Percentiles rank a stretch among this genome's conserved stretches.
phyloP scores from a whole-genome alignment of 2,329 filamentous ascomycete genomes.

The Pseudopithomyces chartarum region DNA sequence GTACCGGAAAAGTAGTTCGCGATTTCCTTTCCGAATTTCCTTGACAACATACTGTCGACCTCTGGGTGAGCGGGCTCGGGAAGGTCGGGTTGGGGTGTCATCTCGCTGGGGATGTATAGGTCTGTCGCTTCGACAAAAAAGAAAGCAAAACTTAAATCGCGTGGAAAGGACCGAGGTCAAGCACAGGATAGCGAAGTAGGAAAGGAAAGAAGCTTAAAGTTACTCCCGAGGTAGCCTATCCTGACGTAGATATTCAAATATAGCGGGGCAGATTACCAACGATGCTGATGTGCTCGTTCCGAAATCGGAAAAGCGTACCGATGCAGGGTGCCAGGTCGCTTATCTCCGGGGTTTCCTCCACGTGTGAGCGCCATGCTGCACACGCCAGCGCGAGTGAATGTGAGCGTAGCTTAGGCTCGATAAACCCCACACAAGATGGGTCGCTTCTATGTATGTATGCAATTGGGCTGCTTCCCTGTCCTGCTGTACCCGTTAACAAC shows the following conservation, averaged over 20 bases:
- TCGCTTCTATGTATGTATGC: slow-evolving; percentile 52
- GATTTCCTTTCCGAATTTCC: slow-evolving; percentile 78
- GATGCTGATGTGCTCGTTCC: slow-evolving; percentile 1
- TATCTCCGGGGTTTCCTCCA: neutral
- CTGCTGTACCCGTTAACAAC: too few species aligned
- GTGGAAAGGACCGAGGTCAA: neutral
- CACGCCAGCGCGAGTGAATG: neutral
- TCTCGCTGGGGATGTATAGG: slow-evolving; percentile 9
- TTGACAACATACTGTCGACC: slow-evolving; percentile 71
- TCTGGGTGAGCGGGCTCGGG: slow-evolving; percentile 63
- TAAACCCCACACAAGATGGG: slow-evolving; percentile 47
- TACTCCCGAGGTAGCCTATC: neutral
- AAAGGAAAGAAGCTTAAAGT: neutral
- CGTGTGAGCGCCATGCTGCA: neutral
- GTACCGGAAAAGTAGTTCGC: slow-evolving; percentile 78
- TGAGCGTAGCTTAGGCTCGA: slow-evolving; percentile 8
- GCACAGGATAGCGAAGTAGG: neutral
- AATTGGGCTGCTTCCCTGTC: neutral
- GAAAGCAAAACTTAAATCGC: neutral
- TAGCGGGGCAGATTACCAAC: neutral
- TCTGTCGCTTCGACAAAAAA: neutral
- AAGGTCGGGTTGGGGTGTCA: slow-evolving; percentile 52
- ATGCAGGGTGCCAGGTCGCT: neutral
- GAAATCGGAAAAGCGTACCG: slow-evolving; percentile 3
- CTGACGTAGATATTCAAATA: neutral